Evolutionary conservation across 768 basidiomycete species (phyloP).

Genomic region (Termitomyces sp.): DNA sequence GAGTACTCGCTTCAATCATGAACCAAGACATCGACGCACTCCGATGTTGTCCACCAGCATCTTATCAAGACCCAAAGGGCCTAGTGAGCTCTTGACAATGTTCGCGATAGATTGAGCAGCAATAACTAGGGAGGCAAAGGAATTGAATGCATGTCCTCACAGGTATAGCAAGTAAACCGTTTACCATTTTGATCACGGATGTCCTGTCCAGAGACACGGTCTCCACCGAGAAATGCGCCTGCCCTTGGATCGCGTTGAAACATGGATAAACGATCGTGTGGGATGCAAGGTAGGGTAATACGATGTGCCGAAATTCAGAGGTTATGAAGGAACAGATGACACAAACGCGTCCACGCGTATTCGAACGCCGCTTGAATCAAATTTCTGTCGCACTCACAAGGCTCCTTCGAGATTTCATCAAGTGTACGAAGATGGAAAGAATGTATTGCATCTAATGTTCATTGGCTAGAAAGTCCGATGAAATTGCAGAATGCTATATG

Average conservation of each 20-base stretch:
- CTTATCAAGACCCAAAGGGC: slow-evolving; percentile 92
- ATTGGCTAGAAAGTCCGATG: slow-evolving; percentile 8
- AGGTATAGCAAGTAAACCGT: slow-evolving; percentile 14
- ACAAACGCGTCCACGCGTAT: slow-evolving; percentile 20
- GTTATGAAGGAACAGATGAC: background rate
- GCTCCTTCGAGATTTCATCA: background rate
- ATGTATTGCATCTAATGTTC: slow-evolving; percentile 1
- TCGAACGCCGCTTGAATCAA: slow-evolving; percentile 18
- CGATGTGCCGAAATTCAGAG: background rate
- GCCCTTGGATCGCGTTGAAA: slow-evolving; percentile 90
- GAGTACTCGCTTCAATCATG: background rate
- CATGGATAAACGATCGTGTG: slow-evolving; percentile 33
- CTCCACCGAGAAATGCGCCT: slow-evolving; percentile 91
- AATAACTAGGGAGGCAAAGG: slow-evolving; percentile 52
- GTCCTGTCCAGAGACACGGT: slow-evolving; percentile 91
- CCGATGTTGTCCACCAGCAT: slow-evolving; percentile 99
- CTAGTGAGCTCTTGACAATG: slow-evolving; percentile 92
- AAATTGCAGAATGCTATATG: slow-evolving; percentile 7
- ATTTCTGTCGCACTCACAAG: slow-evolving; percentile 1
- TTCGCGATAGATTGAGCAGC: slow-evolving; percentile 97
- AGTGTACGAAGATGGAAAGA: background rate
- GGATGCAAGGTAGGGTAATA: background rate
- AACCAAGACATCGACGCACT: slow-evolving; percentile 42
- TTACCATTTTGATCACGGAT: slow-evolving; percentile 95
- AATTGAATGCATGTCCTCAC: background rate